phyloP scores from a whole-genome alignment of 2,329 filamentous ascomycete genomes.

The Venturia oleaginea region DNA sequence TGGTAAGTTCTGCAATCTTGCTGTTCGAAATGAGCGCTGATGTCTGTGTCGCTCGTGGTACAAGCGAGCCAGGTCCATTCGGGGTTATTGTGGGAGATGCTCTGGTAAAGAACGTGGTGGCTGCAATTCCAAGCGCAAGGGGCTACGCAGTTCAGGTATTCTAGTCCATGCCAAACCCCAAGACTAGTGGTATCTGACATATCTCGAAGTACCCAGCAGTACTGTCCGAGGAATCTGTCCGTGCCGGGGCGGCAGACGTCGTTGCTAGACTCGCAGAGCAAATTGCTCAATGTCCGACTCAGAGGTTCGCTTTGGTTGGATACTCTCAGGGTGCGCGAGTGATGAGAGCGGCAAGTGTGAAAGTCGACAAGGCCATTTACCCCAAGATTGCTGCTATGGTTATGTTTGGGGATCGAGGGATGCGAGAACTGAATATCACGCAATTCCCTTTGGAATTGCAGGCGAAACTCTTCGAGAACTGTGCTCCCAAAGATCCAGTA shows the following conservation, averaged over 20 bases:
- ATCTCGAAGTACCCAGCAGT: conserved; percentile 6
- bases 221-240: not conserved
- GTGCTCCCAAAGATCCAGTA: conserved; percentile 11
- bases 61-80: conserved; percentile 11
- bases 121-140: not conserved
- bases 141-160: conserved; percentile 11
- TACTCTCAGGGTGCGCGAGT: conserved; percentile 12
- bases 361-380: not conserved
- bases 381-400: conserved; percentile 14
- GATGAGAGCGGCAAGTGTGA: conserved; percentile 7
- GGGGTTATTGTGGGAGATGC: conserved; percentile 11
- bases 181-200: no score
- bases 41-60: conserved; percentile 3
- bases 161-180: no score
- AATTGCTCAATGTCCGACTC: not conserved
- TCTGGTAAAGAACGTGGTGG: conserved; percentile 3
- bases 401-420: conserved; percentile 10
- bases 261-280: conserved; percentile 4
- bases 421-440: not conserved
- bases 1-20: not conserved
- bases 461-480: conserved; percentile 10
- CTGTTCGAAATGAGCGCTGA: not conserved
- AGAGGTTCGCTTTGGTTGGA: conserved; percentile 12
- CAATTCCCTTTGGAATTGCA: conserved; percentile 9
- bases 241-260: conserved; percentile 1